Percentiles rank a stretch among this genome's conserved stretches.
phyloP scores from a whole-genome alignment of 257 asterid species.

The Solanum tarijense region DNA sequence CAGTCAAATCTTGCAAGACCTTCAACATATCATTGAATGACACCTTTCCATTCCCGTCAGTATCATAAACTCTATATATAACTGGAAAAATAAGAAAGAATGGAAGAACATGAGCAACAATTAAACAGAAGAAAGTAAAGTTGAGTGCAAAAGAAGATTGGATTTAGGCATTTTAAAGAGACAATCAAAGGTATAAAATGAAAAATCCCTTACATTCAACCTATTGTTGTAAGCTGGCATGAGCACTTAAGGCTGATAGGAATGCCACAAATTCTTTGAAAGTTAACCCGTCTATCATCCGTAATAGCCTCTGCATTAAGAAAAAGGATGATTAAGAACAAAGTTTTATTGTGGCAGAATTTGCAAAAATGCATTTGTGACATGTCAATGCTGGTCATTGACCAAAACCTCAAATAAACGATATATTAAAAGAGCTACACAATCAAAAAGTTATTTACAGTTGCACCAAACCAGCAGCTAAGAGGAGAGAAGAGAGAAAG shows the following conservation, averaged over 20 bases:
- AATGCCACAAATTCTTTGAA: slow-evolving; percentile 85
- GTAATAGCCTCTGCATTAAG: slow-evolving; percentile 50
- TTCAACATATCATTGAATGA: slow-evolving; percentile 43
- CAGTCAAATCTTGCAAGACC: slow-evolving; percentile 62
- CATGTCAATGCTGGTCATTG: neutral
- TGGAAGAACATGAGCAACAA: neutral
- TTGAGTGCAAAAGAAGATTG: neutral
- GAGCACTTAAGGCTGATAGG: slow-evolving; percentile 75
- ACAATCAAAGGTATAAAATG: neutral
- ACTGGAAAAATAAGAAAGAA: slow-evolving; percentile 18
- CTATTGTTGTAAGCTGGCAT: slow-evolving; percentile 61
- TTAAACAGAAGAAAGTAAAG: neutral
- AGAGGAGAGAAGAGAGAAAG: neutral
- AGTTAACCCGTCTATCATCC: slow-evolving; percentile 89
- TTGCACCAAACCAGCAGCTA: neutral
- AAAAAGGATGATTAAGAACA: neutral
- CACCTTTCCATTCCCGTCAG: slow-evolving; percentile 68
- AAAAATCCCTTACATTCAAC: slow-evolving; percentile 40
- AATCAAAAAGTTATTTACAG: neutral
- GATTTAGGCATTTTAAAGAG: neutral
- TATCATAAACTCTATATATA: slow-evolving; percentile 63
- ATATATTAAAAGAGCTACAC: neutral
- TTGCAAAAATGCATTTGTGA: neutral
- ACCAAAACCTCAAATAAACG: neutral
- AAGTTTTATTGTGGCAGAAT: neutral